Evolutionary conservation across 1,284 basidiomycete species (phyloP).

Genomic region (Pseudozyma sp.): DNA sequence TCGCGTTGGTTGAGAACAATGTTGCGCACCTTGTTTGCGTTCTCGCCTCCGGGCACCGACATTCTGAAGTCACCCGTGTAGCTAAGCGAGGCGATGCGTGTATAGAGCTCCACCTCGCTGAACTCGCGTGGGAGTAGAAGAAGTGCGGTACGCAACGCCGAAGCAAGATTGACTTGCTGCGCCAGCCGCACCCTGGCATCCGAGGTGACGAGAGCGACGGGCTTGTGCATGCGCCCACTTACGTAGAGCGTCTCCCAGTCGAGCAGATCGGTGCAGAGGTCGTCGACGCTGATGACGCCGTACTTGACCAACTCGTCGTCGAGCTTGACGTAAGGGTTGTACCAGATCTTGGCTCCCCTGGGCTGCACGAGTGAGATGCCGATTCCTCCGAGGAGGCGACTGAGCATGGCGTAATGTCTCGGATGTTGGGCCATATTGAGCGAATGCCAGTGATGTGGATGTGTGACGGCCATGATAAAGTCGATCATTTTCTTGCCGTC

Average conservation of each 20-base stretch:
- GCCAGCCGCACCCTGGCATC: constrained; percentile 89
- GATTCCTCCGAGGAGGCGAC: constrained; percentile 81
- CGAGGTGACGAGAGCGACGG: constrained; percentile 71
- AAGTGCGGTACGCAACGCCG: constrained; percentile 84
- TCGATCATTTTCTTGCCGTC: constrained; percentile 78
- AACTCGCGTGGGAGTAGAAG: constrained; percentile 75
- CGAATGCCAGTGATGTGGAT: constrained; percentile 90
- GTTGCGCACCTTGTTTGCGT: constrained; percentile 91
- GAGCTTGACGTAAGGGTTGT: constrained; percentile 63
- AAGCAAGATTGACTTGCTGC: constrained; percentile 90
- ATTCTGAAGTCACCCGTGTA: constrained; percentile 90
- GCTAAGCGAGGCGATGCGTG: constrained; percentile 84
- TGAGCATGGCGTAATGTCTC: constrained; percentile 86
- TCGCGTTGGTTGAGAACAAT: constrained; percentile 76
- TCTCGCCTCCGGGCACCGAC: constrained; percentile 88
- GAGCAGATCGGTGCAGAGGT: constrained; percentile 86
- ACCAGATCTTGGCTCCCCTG: constrained; percentile 88
- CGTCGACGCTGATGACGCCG: constrained; percentile 92
- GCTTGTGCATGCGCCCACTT: constrained; percentile 96
- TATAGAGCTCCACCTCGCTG: constrained; percentile 84
- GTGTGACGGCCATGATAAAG: constrained; percentile 93
- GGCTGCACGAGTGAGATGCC: constrained; percentile 83
- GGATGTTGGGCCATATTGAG: constrained; percentile 92
- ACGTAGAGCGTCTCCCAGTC: constrained; percentile 95
- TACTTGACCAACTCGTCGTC: constrained; percentile 87